Evolutionary conservation across 116 monocot species (phyloP), one percentile per base, ranked within the genome.

Genomic region (Trichopus zeylanicus): DNA sequence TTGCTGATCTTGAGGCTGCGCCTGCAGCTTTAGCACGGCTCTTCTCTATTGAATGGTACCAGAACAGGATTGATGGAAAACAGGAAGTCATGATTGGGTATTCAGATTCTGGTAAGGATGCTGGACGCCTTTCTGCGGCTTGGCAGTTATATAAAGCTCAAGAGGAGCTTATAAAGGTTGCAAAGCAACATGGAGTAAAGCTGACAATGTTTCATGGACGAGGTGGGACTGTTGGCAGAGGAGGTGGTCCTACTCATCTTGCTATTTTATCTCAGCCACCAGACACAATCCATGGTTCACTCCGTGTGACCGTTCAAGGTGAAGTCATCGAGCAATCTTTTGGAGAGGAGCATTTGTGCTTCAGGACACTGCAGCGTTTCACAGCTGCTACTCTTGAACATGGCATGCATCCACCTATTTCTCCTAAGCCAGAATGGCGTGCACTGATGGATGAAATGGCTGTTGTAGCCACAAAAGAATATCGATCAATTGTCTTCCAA

Each of bases 51-150:
- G 84, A 90, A n/a, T 90, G 95, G 90, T 95, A 95, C 61, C 86
- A 33, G 53, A 75, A 84, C 64, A 73, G 86, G 55, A 95, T 95
- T 31, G 52, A 83, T 72, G 90, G 90, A 35, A 95, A 90, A 48
- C 95, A 95, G 60, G 95, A 95, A 66, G 95, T 95, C 23, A 95
- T 95, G 95, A 95, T 95, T 53, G 95, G 95, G 31, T 95, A 95
- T 59, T 95, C 95, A 20, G 90, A 95, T 73, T 95, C 95, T 33
- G 95, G 95, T 15, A 95, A 95, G 69, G 95, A 95, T 83, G 95
- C 95, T 59, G 90, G 95, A 7, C 77, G 95, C 23, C 61, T 95
- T 54, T 86, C 95, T 68, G 95, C 95, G 31, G 90, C 95, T 15
- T 95, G 95, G 95, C 81, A 95, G 57, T 35, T 95, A 31, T 95